These are phyloP conservation scores for Rutstroemia sp. DNA, from an alignment of 2,329 filamentous ascomycete species.

Conservation along the genomic window DNA sequence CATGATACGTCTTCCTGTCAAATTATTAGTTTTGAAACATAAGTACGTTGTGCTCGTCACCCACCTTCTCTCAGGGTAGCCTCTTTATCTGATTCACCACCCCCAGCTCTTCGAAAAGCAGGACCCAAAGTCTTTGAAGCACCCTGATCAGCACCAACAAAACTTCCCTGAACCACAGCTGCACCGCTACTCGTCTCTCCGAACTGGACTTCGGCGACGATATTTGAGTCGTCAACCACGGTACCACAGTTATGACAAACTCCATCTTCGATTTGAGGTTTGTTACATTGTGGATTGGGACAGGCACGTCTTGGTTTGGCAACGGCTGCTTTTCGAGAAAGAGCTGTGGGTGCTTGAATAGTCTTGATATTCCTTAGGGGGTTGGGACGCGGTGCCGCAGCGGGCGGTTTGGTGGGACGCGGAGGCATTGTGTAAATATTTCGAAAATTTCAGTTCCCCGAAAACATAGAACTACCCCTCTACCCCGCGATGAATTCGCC, in stretches of 20 bases:
- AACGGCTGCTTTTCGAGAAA: slow-evolving; percentile 14
- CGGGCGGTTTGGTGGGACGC: slow-evolving; percentile 1
- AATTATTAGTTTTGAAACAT: neutral
- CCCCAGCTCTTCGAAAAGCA: slow-evolving; percentile 52
- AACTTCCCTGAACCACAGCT: slow-evolving; percentile 85
- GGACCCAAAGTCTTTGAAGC: slow-evolving; percentile 45
- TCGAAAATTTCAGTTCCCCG: neutral
- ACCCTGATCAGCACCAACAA: slow-evolving; percentile 78
- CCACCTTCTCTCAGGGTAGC: slow-evolving; percentile 47
- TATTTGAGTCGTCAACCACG: slow-evolving; percentile 77
- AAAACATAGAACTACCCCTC: neutral
- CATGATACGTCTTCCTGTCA: slow-evolving; percentile 41
- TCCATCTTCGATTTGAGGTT: slow-evolving; percentile 54
- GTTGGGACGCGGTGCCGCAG: slow-evolving; percentile 10
- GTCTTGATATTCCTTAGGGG: slow-evolving; percentile 16
- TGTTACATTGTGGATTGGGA: slow-evolving; percentile 53
- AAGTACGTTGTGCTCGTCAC: neutral
- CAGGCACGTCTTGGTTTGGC: slow-evolving; percentile 31
- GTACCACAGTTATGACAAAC: slow-evolving; percentile 80
- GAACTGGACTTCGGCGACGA: slow-evolving; percentile 87
- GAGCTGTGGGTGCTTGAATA: slow-evolving; percentile 18
- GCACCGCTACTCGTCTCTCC: slow-evolving; percentile 81
- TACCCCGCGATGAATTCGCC: slow-evolving; percentile 10
- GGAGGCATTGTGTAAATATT: neutral
- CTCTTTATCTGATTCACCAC: slow-evolving; percentile 49